Percentiles rank a stretch among this genome's conserved stretches.
phyloP scores from a whole-genome alignment of 306 rosid species.

The Dalbergia cochinchinensis region DNA sequence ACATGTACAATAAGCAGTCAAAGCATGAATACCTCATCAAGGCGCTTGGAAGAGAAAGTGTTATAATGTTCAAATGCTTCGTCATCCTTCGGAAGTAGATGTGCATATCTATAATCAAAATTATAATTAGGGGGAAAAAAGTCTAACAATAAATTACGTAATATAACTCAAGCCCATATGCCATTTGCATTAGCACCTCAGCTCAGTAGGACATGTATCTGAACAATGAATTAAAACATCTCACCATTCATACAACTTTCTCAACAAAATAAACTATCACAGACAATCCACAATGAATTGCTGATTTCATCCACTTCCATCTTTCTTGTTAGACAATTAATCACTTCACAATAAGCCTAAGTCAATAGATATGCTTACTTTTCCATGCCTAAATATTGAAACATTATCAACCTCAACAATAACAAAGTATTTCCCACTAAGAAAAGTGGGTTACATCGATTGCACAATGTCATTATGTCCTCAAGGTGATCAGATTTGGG shows the following conservation, averaged over 20 bases:
- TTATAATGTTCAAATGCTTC: constrained; percentile 92
- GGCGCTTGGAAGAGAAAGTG: constrained; percentile 79
- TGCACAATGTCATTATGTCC: background rate
- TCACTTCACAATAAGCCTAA: constrained; percentile 6
- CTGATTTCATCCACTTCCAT: background rate
- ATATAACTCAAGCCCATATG: constrained; percentile 31
- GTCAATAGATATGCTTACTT: background rate
- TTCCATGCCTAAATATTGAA: background rate
- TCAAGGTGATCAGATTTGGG: background rate
- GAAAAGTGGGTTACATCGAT: background rate
- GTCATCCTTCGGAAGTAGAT: constrained; percentile 87
- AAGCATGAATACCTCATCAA: constrained; percentile 83
- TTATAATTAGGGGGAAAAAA: background rate
- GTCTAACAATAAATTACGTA: background rate
- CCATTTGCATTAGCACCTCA: constrained; percentile 22
- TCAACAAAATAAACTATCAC: background rate
- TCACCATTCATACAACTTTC: background rate
- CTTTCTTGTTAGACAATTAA: background rate
- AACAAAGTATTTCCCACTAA: background rate
- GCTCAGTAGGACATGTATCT: background rate
- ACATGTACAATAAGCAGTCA: constrained; percentile 16
- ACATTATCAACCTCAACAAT: constrained; percentile 10
- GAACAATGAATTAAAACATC: background rate
- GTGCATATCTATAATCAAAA: constrained; percentile 73
- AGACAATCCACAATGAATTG: background rate